Evolutionary conservation across 768 basidiomycete species (phyloP).

Genomic region (Trametes punicea): DNA sequence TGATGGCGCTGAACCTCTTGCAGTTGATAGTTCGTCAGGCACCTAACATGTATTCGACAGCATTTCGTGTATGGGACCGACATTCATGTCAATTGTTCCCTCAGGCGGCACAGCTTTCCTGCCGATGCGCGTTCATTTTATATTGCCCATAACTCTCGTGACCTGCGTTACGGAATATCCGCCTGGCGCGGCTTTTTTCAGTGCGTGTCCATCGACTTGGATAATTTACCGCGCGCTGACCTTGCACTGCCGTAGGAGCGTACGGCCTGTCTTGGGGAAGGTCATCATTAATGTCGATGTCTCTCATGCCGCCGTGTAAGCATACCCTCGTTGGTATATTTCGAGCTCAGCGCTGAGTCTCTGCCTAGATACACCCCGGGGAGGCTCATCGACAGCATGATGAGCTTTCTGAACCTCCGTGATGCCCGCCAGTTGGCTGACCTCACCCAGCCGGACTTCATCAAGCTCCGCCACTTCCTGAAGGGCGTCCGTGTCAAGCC

Average conservation of each 20-base stretch:
- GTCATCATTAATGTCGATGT: constrained; percentile 22
- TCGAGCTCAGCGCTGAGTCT: not conserved
- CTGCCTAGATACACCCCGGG: constrained; percentile 7
- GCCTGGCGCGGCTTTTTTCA: constrained; percentile 22
- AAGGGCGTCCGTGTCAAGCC: constrained; percentile 22
- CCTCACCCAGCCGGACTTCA: not conserved
- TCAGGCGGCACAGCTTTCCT: constrained; percentile 16
- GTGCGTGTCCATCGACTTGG: not conserved
- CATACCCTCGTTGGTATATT: not conserved
- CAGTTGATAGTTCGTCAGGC: constrained; percentile 23
- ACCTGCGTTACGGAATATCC: constrained; percentile 8
- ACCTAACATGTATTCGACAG: constrained; percentile 11
- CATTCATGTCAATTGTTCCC: not conserved
- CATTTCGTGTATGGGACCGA: not conserved
- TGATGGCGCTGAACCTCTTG: constrained; percentile 17
- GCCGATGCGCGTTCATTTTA: constrained; percentile 18
- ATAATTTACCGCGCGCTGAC: too few relatives aligned
- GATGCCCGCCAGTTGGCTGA: constrained; percentile 11
- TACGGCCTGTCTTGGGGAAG: constrained; percentile 15
- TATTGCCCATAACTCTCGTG: not conserved
- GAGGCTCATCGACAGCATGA: constrained; percentile 1
- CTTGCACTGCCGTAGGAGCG: constrained; percentile 17
- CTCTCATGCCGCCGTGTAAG: constrained; percentile 16
- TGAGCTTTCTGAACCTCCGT: not conserved
- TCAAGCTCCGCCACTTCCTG: constrained; percentile 27